Evolutionary conservation across 768 basidiomycete species (phyloP).

Genomic region (Leccinum olivaceopallidum): DNA sequence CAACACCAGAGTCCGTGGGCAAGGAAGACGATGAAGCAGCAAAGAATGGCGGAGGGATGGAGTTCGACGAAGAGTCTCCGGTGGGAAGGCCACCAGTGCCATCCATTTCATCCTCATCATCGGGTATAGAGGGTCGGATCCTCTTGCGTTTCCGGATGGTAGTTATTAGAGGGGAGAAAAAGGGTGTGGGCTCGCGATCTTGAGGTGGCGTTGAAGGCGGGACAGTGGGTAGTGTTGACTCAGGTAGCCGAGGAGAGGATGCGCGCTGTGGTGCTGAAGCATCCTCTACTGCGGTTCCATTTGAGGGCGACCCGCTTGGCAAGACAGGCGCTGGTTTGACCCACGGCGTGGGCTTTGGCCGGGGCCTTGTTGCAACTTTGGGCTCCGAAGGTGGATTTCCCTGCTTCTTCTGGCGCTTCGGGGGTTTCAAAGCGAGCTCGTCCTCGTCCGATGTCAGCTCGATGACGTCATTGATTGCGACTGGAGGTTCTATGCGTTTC

Average conservation of each 20-base stretch:
- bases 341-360: constrained; percentile 28
- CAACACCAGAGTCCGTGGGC: constrained; percentile 28
- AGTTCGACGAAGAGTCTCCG: constrained; percentile 1
- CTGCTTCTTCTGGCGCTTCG: constrained; percentile 34
- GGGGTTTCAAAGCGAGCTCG: constrained; percentile 34
- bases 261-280: constrained; percentile 34
- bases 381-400: constrained; percentile 28
- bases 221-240: constrained; percentile 32
- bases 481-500: constrained; percentile 3
- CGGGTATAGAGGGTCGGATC: constrained; percentile 6
- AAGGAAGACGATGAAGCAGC: constrained; percentile 44
- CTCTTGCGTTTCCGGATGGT: constrained; percentile 30
- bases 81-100: background rate
- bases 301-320: constrained; percentile 21
- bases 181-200: constrained; percentile 24
- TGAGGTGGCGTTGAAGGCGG: constrained; percentile 26
- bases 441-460: constrained; percentile 48
- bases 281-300: constrained; percentile 6
- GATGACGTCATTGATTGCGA: constrained; percentile 38
- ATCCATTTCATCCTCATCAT: constrained; percentile 19
- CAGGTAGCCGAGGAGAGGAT: constrained; percentile 35
- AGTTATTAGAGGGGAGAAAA: constrained; percentile 24
- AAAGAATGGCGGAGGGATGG: constrained; percentile 47
- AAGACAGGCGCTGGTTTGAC: constrained; percentile 13
- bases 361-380: constrained; percentile 26